phyloP scores from a whole-genome alignment of 768 basidiomycete species.

The Xerocomus brunneocitrinus region DNA sequence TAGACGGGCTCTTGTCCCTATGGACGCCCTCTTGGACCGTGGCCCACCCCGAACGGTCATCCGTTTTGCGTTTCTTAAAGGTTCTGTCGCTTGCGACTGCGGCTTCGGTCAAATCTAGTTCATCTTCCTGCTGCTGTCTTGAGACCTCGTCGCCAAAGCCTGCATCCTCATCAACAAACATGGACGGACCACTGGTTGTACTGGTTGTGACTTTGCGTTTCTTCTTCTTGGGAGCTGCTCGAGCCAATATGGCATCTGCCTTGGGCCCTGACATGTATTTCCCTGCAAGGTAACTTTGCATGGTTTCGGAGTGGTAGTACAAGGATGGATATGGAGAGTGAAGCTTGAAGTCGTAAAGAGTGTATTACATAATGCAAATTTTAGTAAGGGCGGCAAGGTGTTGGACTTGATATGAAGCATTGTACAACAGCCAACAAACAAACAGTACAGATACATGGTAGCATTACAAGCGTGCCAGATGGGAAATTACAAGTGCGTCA shows the following conservation, averaged over 20 bases:
- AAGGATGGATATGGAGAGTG: not conserved
- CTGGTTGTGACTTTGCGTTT: conserved; percentile 53
- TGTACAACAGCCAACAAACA: not conserved
- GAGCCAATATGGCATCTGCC: conserved; percentile 88
- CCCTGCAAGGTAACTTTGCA: conserved; percentile 83
- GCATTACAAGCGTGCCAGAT: not conserved
- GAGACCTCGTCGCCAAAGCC: conserved; percentile 54
- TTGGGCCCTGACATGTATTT: conserved; percentile 98
- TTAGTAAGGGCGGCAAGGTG: too few relatives aligned
- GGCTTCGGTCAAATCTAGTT: conserved; percentile 50
- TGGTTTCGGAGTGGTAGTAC: conserved; percentile 13
- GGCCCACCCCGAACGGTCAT: conserved; percentile 59
- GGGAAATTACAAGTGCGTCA: not conserved
- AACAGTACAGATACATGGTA: not conserved
- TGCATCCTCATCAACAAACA: conserved; percentile 65
- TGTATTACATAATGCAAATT: not conserved
- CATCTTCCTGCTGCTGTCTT: conserved; percentile 52
- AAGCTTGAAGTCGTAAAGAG: not conserved
- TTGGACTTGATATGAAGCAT: not conserved
- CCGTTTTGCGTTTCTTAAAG: conserved; percentile 71
- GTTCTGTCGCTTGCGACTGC: conserved; percentile 70
- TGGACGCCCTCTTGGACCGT: conserved; percentile 53
- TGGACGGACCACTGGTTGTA: conserved; percentile 23
- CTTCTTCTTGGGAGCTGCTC: conserved; percentile 52
- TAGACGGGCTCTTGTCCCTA: conserved; percentile 48